phyloP scores from a whole-genome alignment of 495 filamentous ascomycete genomes.

The Hypoxylon trugodes region DNA sequence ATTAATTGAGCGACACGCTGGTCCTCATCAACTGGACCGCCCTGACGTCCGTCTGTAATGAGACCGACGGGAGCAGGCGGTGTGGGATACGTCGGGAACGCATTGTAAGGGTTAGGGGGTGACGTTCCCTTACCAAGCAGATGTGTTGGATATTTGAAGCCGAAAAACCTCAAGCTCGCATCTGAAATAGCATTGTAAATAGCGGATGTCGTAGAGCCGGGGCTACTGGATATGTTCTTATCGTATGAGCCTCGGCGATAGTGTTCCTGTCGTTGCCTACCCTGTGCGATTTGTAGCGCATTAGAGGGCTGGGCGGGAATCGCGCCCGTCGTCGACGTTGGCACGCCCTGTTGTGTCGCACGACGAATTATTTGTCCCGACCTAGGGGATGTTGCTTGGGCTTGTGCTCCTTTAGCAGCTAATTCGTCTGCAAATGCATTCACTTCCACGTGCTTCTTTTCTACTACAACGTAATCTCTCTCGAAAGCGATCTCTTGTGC shows the following conservation, averaged over 20 bases:
- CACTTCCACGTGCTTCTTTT: conserved; percentile 93
- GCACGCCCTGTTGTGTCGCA: conserved; percentile 71
- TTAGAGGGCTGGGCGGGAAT: conserved; percentile 64
- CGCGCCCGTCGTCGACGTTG: conserved; percentile 65
- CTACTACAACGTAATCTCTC: conserved; percentile 93
- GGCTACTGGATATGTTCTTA: conserved; percentile 75
- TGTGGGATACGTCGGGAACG: conserved; percentile 85
- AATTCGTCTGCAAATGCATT: conserved; percentile 97
- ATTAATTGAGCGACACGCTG: conserved; percentile 76
- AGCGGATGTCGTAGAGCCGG: conserved; percentile 82
- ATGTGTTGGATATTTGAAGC: conserved; percentile 73
- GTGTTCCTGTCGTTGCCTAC: conserved; percentile 64
- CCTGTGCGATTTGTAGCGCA: conserved; percentile 73
- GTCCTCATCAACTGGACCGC: conserved; percentile 78
- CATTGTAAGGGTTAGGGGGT: conserved; percentile 78
- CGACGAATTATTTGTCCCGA: conserved; percentile 58
- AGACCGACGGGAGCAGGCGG: conserved; percentile 62
- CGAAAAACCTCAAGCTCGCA: conserved; percentile 86
- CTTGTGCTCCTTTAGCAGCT: conserved; percentile 74
- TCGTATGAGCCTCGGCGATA: conserved; percentile 80
- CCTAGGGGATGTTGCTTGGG: conserved; percentile 56
- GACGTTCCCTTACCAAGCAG: conserved; percentile 74
- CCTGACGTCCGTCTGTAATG: conserved; percentile 72
- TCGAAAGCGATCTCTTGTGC: conserved; percentile 90
- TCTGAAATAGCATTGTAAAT: conserved; percentile 95